Evolutionary conservation across 495 filamentous ascomycete genomes (phyloP).

Genomic region (Rhizodiscina lignyota): DNA sequence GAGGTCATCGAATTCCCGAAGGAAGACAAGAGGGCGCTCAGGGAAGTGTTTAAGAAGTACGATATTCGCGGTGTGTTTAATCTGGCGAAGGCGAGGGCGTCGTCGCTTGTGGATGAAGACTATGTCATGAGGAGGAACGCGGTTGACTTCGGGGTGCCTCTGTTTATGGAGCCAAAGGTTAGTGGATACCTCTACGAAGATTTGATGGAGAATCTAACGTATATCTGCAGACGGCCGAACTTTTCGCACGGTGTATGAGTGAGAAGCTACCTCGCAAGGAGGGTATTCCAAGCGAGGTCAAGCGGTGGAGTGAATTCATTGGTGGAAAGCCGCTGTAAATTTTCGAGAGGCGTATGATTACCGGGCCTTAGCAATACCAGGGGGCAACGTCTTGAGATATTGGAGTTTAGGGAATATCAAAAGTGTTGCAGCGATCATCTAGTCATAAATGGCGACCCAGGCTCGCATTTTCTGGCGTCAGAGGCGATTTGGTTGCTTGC

Average conservation of each 20-base stretch:
- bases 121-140: slow-evolving; percentile 98
- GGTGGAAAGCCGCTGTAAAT: too few relatives aligned
- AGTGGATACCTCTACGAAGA: slow-evolving; percentile 23
- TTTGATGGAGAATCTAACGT: too few relatives aligned
- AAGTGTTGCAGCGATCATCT: too few relatives aligned
- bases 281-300: slow-evolving; percentile 77
- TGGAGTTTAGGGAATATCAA: too few relatives aligned
- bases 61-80: slow-evolving; percentile 95
- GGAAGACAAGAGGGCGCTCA: slow-evolving; percentile 83
- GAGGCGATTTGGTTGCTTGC: too few relatives aligned
- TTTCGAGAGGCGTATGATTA: too few relatives aligned
- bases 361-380: too few relatives aligned
- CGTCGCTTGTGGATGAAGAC: slow-evolving; percentile 78
- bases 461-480: too few relatives aligned
- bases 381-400: too few relatives aligned
- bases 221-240: slow-evolving; percentile 77
- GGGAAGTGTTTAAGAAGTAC: slow-evolving; percentile 94
- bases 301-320: slow-evolving; percentile 86
- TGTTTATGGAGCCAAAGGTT: slow-evolving; percentile 99
- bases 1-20: slow-evolving; percentile 96
- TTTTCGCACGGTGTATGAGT: slow-evolving; percentile 92
- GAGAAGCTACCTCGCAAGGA: slow-evolving; percentile 75
- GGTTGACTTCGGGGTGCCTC: slow-evolving; percentile 91
- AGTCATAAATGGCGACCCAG: too few relatives aligned
- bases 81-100: slow-evolving; percentile 65